Base-by-base conservation (phyloP, 768 basidiomycete genomes). In the Tylopilus vinaceipallidus region DNA sequence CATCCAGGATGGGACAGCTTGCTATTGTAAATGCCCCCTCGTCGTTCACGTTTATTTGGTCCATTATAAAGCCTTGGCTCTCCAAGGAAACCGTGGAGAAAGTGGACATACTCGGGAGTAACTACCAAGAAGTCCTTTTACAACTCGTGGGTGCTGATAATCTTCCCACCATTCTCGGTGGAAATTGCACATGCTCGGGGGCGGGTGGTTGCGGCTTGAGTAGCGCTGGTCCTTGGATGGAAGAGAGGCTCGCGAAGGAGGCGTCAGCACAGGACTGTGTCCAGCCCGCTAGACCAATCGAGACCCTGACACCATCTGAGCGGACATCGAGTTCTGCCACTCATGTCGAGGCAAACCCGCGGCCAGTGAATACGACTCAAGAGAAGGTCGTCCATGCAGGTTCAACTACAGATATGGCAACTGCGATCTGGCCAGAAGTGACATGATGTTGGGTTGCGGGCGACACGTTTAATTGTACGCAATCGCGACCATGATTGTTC, bases 11-110 rank as follows among this genome's bases (percentile, higher is more conserved):
- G 86, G 85, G 85, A 2, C 81, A 85, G 61, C 68, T 88, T 26
- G 77, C 75, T 6, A 79, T 90, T 52, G 72, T 88, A 45, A 90
- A 89, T 52, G 85, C 87, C 2, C 87, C 87, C 3, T 71, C 80
- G 4, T 81, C 83, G 4, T 89, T 90, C 66, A 79, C 87, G 2
- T 75, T 78, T 23, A 88, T 90, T 50, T 90, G 87, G 87, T 69
- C 72, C 37, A 65, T 79, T 44, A 74, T 90, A 23, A 84, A 79
- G 60, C 83, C 79, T 3, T 88, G 87, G 87, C 69, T 90, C 45
- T 75, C 86, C 13, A 83, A 83, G 60, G 86, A 86, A 61, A 88
- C 88, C 0, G 76, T 71, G 2, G 79, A 76, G 30, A 89, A 89
- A 63, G 73, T 90, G 42, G 75, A 81, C 45, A 77, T 91, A 16